Evolutionary conservation across 1,139 yeast genomes (phyloP).

Genomic region (Pichia sp.): DNA sequence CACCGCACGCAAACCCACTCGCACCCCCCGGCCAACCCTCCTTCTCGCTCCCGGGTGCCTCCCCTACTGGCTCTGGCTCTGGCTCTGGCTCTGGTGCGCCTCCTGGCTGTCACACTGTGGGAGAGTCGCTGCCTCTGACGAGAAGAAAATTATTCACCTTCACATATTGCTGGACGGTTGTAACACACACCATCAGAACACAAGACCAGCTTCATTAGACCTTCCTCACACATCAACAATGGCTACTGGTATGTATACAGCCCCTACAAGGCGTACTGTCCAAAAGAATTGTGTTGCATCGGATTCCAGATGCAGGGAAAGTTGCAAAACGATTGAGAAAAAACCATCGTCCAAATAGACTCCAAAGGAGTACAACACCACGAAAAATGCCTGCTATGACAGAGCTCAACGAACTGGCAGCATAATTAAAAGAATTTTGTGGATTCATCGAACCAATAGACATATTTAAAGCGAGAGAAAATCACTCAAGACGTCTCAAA

Average conservation of each 20-base stretch:
- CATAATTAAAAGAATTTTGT: no score
- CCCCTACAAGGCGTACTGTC: not conserved
- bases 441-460: no score
- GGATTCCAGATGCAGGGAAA: not conserved
- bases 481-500: no score
- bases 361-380: no score
- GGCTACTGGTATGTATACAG: conserved; percentile 28
- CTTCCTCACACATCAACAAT: conserved; percentile 21
- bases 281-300: not conserved
- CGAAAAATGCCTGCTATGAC: no score
- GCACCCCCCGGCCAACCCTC: not conserved
- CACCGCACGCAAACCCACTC: conserved; percentile 10
- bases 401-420: no score
- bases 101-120: not conserved
- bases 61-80: not conserved
- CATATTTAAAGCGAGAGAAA: no score
- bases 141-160: conserved; percentile 3
- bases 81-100: not conserved
- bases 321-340: not conserved
- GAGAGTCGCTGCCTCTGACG: not conserved
- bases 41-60: not conserved
- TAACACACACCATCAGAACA: not conserved
- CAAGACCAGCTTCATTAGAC: not conserved
- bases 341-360: no score
- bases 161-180: not conserved